Conservation (phyloP, 768 basidiomycete species). For the Tricholoma sp. region DNA sequence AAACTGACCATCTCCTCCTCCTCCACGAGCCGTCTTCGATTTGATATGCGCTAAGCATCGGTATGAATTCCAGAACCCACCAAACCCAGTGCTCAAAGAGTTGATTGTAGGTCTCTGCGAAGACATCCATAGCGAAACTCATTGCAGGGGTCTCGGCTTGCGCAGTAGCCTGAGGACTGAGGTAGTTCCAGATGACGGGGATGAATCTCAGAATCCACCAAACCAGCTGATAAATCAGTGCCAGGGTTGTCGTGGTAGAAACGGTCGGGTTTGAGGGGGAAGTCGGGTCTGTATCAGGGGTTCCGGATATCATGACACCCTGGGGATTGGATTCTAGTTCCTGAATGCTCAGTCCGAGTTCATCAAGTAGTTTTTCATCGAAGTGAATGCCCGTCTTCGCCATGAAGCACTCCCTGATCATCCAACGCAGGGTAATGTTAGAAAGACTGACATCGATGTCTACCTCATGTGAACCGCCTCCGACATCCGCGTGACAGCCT, state of each 20-base stretch:
- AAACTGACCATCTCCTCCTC: background rate
- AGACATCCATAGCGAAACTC: too few species aligned
- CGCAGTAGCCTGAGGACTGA: too few species aligned
- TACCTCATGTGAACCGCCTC: constrained; percentile 20
- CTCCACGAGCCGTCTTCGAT: constrained; percentile 16
- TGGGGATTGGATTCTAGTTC: background rate
- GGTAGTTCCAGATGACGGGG: too few species aligned
- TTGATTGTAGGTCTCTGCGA: constrained; percentile 16
- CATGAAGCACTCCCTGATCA: constrained; percentile 23
- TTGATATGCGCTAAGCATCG: constrained; percentile 19
- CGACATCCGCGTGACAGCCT: constrained; percentile 20
- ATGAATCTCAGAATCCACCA: too few species aligned
- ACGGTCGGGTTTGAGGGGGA: too few species aligned
- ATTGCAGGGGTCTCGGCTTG: too few species aligned
- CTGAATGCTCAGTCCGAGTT: constrained; percentile 15
- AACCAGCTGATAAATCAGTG: too few species aligned
- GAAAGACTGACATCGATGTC: constrained; percentile 16
- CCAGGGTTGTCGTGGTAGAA: too few species aligned
- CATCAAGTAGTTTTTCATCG: constrained; percentile 13
- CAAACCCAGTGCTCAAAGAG: constrained; percentile 13
- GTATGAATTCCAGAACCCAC: constrained; percentile 22
- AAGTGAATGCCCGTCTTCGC: constrained; percentile 16
- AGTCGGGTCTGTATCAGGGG: too few species aligned
- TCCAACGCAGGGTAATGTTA: constrained; percentile 23
- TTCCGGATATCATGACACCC: too few species aligned